Percentiles rank a stretch among this genome's conserved stretches.
These are phyloP conservation scores for Ophiostoma fasciatum DNA, from an alignment of 2,329 filamentous ascomycete genomes.

Conservation along the genomic window DNA sequence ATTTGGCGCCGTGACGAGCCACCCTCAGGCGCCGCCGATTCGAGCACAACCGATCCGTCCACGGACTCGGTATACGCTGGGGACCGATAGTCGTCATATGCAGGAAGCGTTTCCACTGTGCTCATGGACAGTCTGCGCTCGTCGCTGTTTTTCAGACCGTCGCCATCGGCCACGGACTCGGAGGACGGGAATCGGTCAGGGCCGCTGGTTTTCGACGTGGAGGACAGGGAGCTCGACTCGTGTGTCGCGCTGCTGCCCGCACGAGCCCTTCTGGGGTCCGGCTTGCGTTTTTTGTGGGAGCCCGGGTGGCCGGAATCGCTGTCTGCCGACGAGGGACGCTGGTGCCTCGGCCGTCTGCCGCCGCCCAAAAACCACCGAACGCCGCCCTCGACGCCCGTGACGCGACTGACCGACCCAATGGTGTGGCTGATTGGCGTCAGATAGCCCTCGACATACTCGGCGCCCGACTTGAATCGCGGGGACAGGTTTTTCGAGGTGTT, in stretches of 20 bases:
- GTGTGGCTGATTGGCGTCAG: conserved; percentile 77
- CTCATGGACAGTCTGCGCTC: conserved; percentile 49
- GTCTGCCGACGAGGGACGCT: conserved; percentile 27
- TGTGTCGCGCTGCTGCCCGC: background rate
- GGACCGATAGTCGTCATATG: conserved; percentile 66
- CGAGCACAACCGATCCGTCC: conserved; percentile 16
- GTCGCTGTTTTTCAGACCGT: too few species aligned
- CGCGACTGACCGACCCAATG: conserved; percentile 66
- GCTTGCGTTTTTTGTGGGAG: conserved; percentile 45
- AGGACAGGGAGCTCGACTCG: too few species aligned
- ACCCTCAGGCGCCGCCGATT: too few species aligned
- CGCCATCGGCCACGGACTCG: too few species aligned
- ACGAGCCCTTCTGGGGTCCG: conserved; percentile 20
- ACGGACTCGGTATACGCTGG: conserved; percentile 55
- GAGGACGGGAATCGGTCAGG: too few species aligned
- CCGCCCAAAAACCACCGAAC: conserved; percentile 69
- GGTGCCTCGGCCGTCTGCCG: conserved; percentile 32
- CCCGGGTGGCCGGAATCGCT: conserved; percentile 28
- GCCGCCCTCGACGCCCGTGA: conserved; percentile 76
- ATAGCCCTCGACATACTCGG: conserved; percentile 80
- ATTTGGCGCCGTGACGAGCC: too few species aligned
- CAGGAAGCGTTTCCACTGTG: conserved; percentile 61
- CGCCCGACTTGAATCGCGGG: conserved; percentile 70
- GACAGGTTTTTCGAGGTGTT: conserved; percentile 81
- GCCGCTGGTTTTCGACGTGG: too few species aligned